These are phyloP conservation scores for Fraxinus americana DNA, from an alignment of 257 asterid species.

Conservation along the genomic window DNA sequence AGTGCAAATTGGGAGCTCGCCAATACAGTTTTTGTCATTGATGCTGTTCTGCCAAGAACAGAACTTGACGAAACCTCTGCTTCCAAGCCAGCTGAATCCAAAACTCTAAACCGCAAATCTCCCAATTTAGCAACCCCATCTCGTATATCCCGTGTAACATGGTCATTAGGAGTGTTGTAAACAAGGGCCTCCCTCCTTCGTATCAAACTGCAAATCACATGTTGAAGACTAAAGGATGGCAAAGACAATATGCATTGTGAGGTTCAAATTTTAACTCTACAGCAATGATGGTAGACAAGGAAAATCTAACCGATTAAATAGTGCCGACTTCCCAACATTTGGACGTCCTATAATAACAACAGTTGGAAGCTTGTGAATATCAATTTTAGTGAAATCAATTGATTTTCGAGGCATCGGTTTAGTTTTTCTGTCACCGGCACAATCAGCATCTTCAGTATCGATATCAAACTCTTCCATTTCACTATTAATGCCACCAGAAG, in stretches of 20 bases:
- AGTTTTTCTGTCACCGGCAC: slow-evolving; percentile 32
- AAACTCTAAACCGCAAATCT: slow-evolving; percentile 76
- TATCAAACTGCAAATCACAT: slow-evolving; percentile 61
- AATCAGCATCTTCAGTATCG: slow-evolving; percentile 29
- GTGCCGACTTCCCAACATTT: slow-evolving; percentile 94
- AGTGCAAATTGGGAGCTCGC: slow-evolving; percentile 67
- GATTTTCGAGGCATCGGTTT: slow-evolving; percentile 38
- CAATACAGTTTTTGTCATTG: slow-evolving; percentile 82
- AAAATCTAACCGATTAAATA: slow-evolving; percentile 80
- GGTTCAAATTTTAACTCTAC: background rate
- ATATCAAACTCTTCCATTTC: slow-evolving; percentile 34
- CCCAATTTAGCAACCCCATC: slow-evolving; percentile 96
- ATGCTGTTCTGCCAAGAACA: slow-evolving; percentile 90
- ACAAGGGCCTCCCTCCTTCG: slow-evolving; percentile 99
- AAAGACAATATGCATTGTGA: slow-evolving; percentile 2
- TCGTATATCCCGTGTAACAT: slow-evolving; percentile 91
- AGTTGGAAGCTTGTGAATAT: slow-evolving; percentile 75
- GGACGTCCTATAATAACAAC: slow-evolving; percentile 89
- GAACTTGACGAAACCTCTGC: slow-evolving; percentile 99
- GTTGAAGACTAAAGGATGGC: slow-evolving; percentile 11
- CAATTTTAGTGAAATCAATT: slow-evolving; percentile 75
- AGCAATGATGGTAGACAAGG: slow-evolving; percentile 7
- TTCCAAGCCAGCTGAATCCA: slow-evolving; percentile 99
- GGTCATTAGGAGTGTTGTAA: slow-evolving; percentile 92
- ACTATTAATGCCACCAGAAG: slow-evolving; percentile 27